A percentile compares a stretch with the other conserved stretches of the same genome.
phyloP scores from a whole-genome alignment of 805 yeast species.

The Blastobotrys americana region DNA sequence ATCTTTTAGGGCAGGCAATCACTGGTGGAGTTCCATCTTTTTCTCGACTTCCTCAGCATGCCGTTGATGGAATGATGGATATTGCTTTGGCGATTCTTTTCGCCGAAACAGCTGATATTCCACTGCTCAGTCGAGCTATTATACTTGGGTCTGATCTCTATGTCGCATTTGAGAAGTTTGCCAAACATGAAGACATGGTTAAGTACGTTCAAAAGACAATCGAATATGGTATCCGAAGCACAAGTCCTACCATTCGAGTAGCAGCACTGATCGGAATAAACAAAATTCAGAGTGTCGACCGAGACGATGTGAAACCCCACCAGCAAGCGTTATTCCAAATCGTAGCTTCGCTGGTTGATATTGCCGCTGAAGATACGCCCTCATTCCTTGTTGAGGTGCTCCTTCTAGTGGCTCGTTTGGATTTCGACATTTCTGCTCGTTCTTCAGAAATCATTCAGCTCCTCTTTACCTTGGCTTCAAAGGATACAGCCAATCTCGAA shows the following conservation, averaged over 20 bases:
- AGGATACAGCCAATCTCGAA: slow-evolving; percentile 70
- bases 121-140: slow-evolving; percentile 18
- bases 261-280: slow-evolving; percentile 15
- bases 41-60: slow-evolving; percentile 15
- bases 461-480: slow-evolving; percentile 56
- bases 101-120: not conserved
- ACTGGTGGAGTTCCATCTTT: not conserved
- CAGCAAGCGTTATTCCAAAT: slow-evolving; percentile 31
- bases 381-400: slow-evolving; percentile 65
- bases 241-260: not conserved
- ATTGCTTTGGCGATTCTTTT: not conserved
- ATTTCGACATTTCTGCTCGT: slow-evolving; percentile 30
- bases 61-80: slow-evolving; percentile 10
- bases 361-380: slow-evolving; percentile 74
- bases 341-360: slow-evolving; percentile 43
- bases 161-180: slow-evolving; percentile 13
- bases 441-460: slow-evolving; percentile 41
- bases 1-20: slow-evolving; percentile 8
- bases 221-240: not conserved
- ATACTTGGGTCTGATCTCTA: slow-evolving; percentile 19
- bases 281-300: slow-evolving; percentile 8
- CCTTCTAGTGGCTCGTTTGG: slow-evolving; percentile 48
- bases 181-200: slow-evolving; percentile 16
- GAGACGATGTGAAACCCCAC: slow-evolving; percentile 17
- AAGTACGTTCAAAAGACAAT: not conserved